Base-by-base conservation (phyloP, 441 rosid genomes). In the Mallotus repandus region DNA sequence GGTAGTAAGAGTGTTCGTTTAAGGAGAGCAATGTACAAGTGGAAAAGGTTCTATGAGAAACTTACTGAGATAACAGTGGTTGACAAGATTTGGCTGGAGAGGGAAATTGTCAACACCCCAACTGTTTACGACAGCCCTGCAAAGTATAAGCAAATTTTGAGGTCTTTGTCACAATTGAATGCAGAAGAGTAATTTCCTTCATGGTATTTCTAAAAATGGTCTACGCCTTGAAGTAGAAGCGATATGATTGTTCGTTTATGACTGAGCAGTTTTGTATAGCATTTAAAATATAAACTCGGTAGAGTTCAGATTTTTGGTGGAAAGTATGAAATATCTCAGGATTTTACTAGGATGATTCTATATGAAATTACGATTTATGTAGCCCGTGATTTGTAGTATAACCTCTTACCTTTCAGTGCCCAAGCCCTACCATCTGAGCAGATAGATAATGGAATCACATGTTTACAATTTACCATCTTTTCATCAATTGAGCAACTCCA, bases 101-200 rank as follows among this genome's bases (percentile, higher is more conserved):
- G 73, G 80, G 88, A 77, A 21, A 88, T 91, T 48, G 69, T 87
- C 78, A 86, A 78, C 63, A 87, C 91, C 12, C 77, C 92, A 2
- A 91, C 94, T 7, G 76, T 81, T 84, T 89, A 78, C 65, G 90
- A 91, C 75, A 77, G 86, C 75, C 91, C 96, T 0, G 86, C 78
- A 9, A 91, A 91, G 77, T 89, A 86, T 74, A 79, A 70, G 76
- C 74, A 63, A 54, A 22, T 84, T 14, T 69, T 77, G 5, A 76
- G 35, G 22, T 76, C 85, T 43, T 49, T 71, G 21, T 18, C 19
- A 19, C 68, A 74, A 35, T 68, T 80, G 19, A 48, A 21, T 14
- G 50, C n/a, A n/a, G 78, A 70, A 2, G 65, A 68, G 68, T 57
- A 25, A 59, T 48, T 45, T 35, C 15, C 14, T 14, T 53, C 55